phyloP scores from a whole-genome alignment of 345 rosid genomes.

The Turritis glabra region DNA sequence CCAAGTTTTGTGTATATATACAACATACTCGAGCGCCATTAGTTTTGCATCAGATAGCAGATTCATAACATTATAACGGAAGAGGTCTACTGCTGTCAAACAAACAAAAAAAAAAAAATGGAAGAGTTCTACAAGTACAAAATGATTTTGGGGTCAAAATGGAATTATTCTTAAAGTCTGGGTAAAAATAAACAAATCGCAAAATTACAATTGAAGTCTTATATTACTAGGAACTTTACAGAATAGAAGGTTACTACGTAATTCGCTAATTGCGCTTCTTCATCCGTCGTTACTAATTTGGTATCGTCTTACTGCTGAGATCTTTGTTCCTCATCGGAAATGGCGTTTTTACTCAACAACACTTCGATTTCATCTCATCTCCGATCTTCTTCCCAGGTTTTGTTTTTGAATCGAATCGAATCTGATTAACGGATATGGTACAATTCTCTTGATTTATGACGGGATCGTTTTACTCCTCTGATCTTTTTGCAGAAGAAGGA shows the following conservation, averaged over 20 bases:
- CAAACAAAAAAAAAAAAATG: no score
- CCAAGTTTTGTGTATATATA: background rate
- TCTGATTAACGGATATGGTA: constrained; percentile 7
- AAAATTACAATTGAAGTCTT: constrained; percentile 6
- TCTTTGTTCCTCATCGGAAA: constrained; percentile 36
- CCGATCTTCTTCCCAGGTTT: constrained; percentile 71
- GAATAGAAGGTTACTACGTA: background rate
- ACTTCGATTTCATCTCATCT: constrained; percentile 50
- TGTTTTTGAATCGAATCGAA: background rate
- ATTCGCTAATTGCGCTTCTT: background rate
- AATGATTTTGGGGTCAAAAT: constrained; percentile 13
- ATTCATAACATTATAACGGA: background rate
- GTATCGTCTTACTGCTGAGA: background rate
- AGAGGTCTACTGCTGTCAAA: no score
- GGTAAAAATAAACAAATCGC: background rate
- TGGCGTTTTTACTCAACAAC: constrained; percentile 67
- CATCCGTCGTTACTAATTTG: background rate
- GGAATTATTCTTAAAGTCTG: background rate
- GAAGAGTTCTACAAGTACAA: background rate
- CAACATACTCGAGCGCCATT: background rate
- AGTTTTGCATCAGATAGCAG: background rate
- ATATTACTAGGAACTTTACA: background rate
- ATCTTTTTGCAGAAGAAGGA: constrained; percentile 45
- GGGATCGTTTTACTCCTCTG: constrained; percentile 17
- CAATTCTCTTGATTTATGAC: constrained; percentile 19